phyloP scores from a whole-genome alignment of 2,329 filamentous ascomycete genomes.

The Pyrenochaeta sp. region DNA sequence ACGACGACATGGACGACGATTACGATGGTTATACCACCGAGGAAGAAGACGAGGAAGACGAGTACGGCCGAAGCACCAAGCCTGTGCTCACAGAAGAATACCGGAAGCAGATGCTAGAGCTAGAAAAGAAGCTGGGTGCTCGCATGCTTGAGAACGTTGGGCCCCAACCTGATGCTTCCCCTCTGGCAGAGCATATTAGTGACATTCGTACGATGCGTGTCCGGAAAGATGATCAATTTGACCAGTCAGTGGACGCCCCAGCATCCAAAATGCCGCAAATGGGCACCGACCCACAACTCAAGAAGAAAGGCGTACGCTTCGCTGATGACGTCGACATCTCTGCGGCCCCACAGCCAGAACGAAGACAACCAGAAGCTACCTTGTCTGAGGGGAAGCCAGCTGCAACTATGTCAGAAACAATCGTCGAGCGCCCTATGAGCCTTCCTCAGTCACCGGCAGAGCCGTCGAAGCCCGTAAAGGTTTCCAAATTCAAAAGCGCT shows the following conservation, averaged over 20 bases:
- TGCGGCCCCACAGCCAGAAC: constrained; percentile 43
- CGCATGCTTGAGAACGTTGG: constrained; percentile 66
- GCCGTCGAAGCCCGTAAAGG: constrained; percentile 40
- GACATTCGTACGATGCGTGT: constrained; percentile 66
- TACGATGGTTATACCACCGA: constrained; percentile 56
- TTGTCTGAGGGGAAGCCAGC: constrained; percentile 10
- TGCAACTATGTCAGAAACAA: constrained; percentile 44
- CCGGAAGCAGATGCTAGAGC: constrained; percentile 80
- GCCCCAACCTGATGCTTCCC: constrained; percentile 52
- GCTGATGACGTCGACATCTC: constrained; percentile 77
- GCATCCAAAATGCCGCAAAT: constrained; percentile 5
- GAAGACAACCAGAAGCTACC: constrained; percentile 22
- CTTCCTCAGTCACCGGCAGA: constrained; percentile 18
- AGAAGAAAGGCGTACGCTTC: constrained; percentile 80
- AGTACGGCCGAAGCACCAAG: constrained; percentile 76
- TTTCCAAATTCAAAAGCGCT: constrained; percentile 54
- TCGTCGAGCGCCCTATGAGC: constrained; percentile 42
- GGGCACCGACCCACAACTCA: constrained; percentile 15
- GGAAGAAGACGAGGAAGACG: constrained; percentile 74
- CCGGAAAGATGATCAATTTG: constrained; percentile 50
- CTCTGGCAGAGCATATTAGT: constrained; percentile 58
- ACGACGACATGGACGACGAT: constrained; percentile 57
- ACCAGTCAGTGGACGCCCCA: constrained; percentile 25
- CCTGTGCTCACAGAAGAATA: constrained; percentile 77
- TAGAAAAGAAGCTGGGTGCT: constrained; percentile 78